Conservation (phyloP, 306 rosid genomes). For the Ceratonia siliqua region DNA sequence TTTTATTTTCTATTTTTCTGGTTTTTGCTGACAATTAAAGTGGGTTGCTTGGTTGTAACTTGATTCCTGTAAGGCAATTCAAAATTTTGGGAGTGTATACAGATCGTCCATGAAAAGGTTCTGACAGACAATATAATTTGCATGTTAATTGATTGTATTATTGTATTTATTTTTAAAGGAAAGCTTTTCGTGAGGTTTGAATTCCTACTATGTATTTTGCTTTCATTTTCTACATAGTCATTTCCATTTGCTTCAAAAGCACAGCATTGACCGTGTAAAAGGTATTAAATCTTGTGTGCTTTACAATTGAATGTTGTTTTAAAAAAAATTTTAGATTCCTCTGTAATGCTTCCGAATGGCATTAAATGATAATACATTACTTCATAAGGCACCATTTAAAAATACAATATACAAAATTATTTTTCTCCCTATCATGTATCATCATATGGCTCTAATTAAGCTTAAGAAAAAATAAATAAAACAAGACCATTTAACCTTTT, state of each 20-base stretch:
- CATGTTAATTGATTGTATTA: constrained; percentile 29
- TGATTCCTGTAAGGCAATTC: constrained; percentile 33
- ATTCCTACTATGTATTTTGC: not conserved
- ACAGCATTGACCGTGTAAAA: not conserved
- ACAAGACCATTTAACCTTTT: not conserved
- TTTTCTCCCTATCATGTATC: not conserved
- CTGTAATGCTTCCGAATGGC: too few relatives aligned
- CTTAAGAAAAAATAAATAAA: not conserved
- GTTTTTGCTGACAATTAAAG: constrained; percentile 39
- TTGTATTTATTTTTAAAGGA: constrained; percentile 10
- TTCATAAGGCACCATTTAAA: too few relatives aligned
- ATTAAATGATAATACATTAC: too few relatives aligned
- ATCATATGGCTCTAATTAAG: not conserved
- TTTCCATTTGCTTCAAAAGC: not conserved
- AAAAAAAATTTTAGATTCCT: too few relatives aligned
- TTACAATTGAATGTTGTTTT: too few relatives aligned
- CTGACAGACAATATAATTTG: constrained; percentile 7
- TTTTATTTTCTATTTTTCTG: not conserved
- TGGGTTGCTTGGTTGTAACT: constrained; percentile 41
- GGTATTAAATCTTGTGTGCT: not conserved
- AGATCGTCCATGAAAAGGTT: constrained; percentile 25
- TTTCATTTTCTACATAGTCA: not conserved
- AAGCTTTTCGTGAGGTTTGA: not conserved
- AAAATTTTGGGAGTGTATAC: constrained; percentile 36
- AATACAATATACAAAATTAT: not conserved